Evolutionary conservation across 768 basidiomycete genomes (phyloP).

Genomic region (Sistotremastrum niveocremeum): DNA sequence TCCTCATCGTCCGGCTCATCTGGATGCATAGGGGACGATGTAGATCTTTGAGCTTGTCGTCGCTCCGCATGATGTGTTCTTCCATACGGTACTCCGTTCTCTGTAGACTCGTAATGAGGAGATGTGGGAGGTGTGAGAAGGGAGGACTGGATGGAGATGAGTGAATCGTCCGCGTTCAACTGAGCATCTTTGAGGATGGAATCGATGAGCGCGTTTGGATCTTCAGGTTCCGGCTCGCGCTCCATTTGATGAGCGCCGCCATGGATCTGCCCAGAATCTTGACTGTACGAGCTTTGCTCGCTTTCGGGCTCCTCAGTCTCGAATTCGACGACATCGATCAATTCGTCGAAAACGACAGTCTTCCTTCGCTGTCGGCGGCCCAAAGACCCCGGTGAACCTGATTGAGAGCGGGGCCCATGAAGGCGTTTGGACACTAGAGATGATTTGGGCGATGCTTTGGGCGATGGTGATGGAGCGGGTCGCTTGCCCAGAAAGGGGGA

Average conservation of each 20-base stretch:
- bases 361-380: slow-evolving; percentile 42
- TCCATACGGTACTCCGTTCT: slow-evolving; percentile 51
- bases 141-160: neutral
- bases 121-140: neutral
- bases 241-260: slow-evolving; percentile 20
- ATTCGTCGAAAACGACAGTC: slow-evolving; percentile 68
- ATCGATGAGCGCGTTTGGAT: slow-evolving; percentile 59
- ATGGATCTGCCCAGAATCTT: slow-evolving; percentile 2
- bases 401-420: slow-evolving; percentile 52
- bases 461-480: slow-evolving; percentile 18
- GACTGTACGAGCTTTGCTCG: neutral
- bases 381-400: slow-evolving; percentile 4
- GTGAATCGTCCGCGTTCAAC: neutral
- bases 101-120: slow-evolving; percentile 14
- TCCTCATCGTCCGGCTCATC: no score
- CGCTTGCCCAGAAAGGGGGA: slow-evolving; percentile 48
- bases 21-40: no score
- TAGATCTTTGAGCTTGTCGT: slow-evolving; percentile 1
- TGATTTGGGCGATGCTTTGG: slow-evolving; percentile 22
- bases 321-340: slow-evolving; percentile 74
- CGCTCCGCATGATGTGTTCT: slow-evolving; percentile 49
- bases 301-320: slow-evolving; percentile 39
- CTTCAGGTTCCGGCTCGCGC: slow-evolving; percentile 34
- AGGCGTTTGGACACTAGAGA: slow-evolving; percentile 60
- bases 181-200: slow-evolving; percentile 42